phyloP scores from a whole-genome alignment of 352 stramenopile species.

The Phytophthora quininea region DNA sequence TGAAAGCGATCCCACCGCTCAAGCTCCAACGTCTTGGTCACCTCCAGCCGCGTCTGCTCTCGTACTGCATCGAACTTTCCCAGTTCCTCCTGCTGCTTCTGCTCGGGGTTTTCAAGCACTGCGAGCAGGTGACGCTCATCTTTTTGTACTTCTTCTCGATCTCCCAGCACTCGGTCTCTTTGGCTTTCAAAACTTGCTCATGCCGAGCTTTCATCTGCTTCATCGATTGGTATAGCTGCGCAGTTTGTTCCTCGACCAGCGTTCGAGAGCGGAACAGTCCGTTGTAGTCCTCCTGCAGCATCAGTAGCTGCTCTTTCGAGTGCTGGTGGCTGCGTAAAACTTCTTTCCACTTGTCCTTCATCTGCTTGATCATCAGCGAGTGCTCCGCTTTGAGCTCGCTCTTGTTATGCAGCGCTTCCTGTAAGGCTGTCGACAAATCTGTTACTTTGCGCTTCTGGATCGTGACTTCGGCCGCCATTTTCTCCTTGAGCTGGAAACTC shows the following conservation, averaged over 20 bases:
- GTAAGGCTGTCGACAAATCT: conserved; percentile 55
- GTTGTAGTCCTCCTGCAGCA: conserved; percentile 80
- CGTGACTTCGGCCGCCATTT: conserved; percentile 55
- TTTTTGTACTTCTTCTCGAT: conserved; percentile 69
- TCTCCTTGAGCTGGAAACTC: conserved; percentile 75
- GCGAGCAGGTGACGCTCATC: conserved; percentile 45
- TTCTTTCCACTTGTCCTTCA: conserved; percentile 78
- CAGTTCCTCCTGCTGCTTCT: conserved; percentile 46
- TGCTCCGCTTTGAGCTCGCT: conserved; percentile 62
- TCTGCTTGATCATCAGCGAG: conserved; percentile 44
- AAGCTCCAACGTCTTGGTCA: conserved; percentile 64
- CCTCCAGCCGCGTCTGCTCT: conserved; percentile 54
- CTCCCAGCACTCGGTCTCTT: conserved; percentile 64
- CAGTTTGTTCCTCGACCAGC: conserved; percentile 49
- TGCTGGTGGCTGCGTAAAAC: conserved; percentile 47
- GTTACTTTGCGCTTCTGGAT: conserved; percentile 64
- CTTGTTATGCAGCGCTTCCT: conserved; percentile 49
- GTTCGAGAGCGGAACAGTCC: conserved; percentile 56
- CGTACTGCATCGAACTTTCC: conserved; percentile 47
- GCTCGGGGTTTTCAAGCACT: conserved; percentile 63
- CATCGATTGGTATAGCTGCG: conserved; percentile 51
- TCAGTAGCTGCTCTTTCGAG: conserved; percentile 61
- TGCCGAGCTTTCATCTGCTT: conserved; percentile 51
- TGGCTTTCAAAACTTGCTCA: conserved; percentile 50
- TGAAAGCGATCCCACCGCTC: conserved; percentile 74